Conservation (phyloP, 805 yeast genomes). For the Candida insectalens region DNA sequence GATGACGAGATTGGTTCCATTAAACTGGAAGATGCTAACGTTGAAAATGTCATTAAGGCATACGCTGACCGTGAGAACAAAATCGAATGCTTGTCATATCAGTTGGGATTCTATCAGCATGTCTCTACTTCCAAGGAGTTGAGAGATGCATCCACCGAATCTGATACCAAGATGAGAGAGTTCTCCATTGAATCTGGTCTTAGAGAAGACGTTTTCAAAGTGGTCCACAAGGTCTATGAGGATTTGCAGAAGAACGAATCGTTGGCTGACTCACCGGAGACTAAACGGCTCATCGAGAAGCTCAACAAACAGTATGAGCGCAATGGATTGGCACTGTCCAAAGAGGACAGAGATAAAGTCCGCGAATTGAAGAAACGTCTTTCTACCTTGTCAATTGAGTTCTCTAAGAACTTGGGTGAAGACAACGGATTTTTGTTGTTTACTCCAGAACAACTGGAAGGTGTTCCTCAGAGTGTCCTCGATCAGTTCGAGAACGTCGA, state of each 20-base stretch:
- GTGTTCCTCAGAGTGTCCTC: conserved; percentile 60
- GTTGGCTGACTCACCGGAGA: conserved; percentile 37
- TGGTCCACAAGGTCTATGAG: conserved; percentile 43
- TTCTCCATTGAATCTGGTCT: conserved; percentile 53
- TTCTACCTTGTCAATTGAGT: conserved; percentile 46
- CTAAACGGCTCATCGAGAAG: conserved; percentile 48
- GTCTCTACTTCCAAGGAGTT: conserved; percentile 57
- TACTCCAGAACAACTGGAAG: conserved; percentile 56
- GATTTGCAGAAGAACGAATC: conserved; percentile 21
- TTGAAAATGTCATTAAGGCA: conserved; percentile 48
- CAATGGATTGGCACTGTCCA: conserved; percentile 57
- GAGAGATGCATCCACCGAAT: conserved; percentile 61
- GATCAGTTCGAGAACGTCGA: conserved; percentile 43
- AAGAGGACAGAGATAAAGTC: conserved; percentile 44
- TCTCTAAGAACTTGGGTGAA: conserved; percentile 59
- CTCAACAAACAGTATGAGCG: conserved; percentile 47
- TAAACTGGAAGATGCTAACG: conserved; percentile 33
- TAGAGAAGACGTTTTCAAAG: conserved; percentile 57
- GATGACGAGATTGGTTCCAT: conserved; percentile 44
- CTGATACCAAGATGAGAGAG: conserved; percentile 48
- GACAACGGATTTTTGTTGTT: conserved; percentile 54
- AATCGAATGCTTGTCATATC: conserved; percentile 34
- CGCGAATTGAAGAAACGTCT: conserved; percentile 50
- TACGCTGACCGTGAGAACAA: conserved; percentile 42
- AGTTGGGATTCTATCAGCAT: conserved; percentile 59